Percentiles rank a stretch among this genome's conserved stretches.
phyloP scores from a whole-genome alignment of 306 rosid species.

The Vigna reflexopilosa region DNA sequence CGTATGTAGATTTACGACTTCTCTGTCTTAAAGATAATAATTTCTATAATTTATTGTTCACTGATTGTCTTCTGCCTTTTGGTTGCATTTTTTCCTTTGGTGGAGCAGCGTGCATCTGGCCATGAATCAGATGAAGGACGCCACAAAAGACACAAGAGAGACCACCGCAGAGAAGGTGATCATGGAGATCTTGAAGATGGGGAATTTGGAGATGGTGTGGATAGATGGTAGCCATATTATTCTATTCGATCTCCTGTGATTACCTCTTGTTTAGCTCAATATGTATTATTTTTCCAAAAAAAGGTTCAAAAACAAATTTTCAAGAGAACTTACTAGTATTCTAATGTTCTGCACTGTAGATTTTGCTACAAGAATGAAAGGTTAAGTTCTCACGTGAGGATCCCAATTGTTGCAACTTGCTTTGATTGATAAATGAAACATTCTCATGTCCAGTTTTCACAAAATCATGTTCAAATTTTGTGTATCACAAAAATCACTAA shows the following conservation, averaged over 20 bases:
- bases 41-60: slow-evolving; percentile 23
- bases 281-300: slow-evolving; percentile 36
- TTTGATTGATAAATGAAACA: not conserved
- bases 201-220: slow-evolving; percentile 73
- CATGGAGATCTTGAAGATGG: slow-evolving; percentile 79
- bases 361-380: slow-evolving; percentile 37
- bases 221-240: slow-evolving; percentile 62
- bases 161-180: slow-evolving; percentile 71
- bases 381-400: slow-evolving; percentile 34
- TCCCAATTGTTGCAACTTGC: slow-evolving; percentile 20
- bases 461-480: not conserved
- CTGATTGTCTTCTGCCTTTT: slow-evolving; percentile 13
- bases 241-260: slow-evolving; percentile 9
- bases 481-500: too few relatives aligned
- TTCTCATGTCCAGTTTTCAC: not conserved
- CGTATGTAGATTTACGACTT: slow-evolving; percentile 52
- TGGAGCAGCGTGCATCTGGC: slow-evolving; percentile 72
- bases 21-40: slow-evolving; percentile 11
- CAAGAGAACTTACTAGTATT: slow-evolving; percentile 41
- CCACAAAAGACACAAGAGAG: slow-evolving; percentile 79
- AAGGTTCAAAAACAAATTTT: slow-evolving; percentile 30
- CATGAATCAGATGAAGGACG: slow-evolving; percentile 83
- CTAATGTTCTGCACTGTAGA: slow-evolving; percentile 11
- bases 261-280: slow-evolving; percentile 36
- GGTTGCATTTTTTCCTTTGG: not conserved